Evolutionary conservation across 257 asterid species (phyloP).

Genomic region (Nemophila menziesii): DNA sequence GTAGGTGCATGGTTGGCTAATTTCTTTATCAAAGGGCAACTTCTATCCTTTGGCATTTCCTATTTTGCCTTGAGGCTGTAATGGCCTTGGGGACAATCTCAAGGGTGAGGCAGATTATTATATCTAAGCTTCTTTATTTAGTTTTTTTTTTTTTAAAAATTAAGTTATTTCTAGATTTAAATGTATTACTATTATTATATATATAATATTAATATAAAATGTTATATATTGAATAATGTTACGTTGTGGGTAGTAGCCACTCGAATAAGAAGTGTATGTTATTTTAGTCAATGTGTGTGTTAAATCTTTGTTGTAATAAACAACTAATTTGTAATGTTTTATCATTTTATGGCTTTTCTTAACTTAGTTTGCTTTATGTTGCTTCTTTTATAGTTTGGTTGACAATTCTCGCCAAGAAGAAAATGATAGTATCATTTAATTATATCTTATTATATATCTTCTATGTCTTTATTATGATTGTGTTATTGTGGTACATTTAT

Average conservation of each 20-base stretch:
- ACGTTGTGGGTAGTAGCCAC: neutral
- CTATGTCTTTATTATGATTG: no score
- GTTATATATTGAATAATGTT: constrained; percentile 1
- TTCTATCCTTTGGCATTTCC: constrained; percentile 80
- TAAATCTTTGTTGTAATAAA: no score
- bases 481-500: no score
- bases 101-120: constrained; percentile 17
- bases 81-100: constrained; percentile 11
- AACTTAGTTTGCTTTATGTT: neutral
- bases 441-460: no score
- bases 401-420: no score
- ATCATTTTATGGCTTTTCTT: neutral
- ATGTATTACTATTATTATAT: no score
- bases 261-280: neutral
- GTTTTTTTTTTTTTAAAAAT: constrained; percentile 6
- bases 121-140: constrained; percentile 6
- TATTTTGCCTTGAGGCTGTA: constrained; percentile 8
- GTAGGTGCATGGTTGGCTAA: neutral
- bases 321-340: neutral
- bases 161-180: neutral
- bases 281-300: no score
- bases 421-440: no score
- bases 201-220: no score
- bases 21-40: constrained; percentile 25
- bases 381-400: no score